Evolutionary conservation across 2,329 filamentous ascomycete species (phyloP), one percentile per base, ranked within the genome.

Genomic region (Sclerotinia sclerotiorum): DNA sequence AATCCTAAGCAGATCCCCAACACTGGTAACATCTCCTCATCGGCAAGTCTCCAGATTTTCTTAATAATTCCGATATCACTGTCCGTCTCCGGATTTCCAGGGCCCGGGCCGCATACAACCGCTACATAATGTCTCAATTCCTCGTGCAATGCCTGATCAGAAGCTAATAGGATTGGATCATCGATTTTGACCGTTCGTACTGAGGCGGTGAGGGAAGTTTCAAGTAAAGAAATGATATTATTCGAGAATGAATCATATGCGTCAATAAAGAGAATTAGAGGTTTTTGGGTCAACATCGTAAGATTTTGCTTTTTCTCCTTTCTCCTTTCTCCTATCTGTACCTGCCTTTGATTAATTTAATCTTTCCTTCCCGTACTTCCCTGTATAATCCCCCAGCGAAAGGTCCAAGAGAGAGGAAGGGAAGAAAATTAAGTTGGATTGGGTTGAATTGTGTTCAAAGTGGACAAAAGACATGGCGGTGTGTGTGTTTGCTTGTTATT

Each of bases 171-270:
- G 65, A 84, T 81, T 3, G 82, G 78, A n/a, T 82, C 82, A 74
- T 92, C 91, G 74, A 96, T 93, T 71, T 86, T 87, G 69, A 97
- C 83, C 55, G 91, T 86, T 57, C 86, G 85, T 46, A 97, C 89
- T 21, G 88, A 82, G 27, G 86, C 90, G 69, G 84, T 81, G 11
- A 97, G 84, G 4, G 87, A 84, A 5, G 89, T 87, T 73, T 90
- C 86, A 58, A 98, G 84, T 46, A 97, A 86, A 7, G 91, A 89
- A 65, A 96, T 88, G 75, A 98, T 95, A 81, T 97, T 98, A 81
- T 97, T 94, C 67, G 93, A 92, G 80, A 97, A 99, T 54, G 94
- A 97, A 81, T 99, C 95, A 80, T 97, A 97, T 71, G 94, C 94
- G 79, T 98, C 95, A 73, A 99, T 84, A 80, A 97, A 97, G 71